Evolutionary conservation across 345 rosid species (phyloP).

Genomic region (Euphorbia lathyris): DNA sequence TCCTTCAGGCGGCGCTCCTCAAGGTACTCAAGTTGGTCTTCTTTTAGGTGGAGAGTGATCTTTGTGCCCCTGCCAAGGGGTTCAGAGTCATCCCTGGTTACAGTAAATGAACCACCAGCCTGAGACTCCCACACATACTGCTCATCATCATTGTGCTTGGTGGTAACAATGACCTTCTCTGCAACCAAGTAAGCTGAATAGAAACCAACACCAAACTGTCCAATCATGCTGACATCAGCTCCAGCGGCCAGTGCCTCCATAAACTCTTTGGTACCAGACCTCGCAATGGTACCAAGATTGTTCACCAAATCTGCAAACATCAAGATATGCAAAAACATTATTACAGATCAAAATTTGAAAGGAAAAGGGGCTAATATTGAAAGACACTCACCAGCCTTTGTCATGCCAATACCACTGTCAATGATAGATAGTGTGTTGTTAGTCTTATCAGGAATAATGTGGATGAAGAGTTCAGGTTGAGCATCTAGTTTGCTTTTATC

Average conservation of each 20-base stretch:
- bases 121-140: slow-evolving; percentile 93
- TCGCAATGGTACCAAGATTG: slow-evolving; percentile 83
- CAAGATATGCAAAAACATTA: background rate
- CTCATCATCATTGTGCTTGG: slow-evolving; percentile 85
- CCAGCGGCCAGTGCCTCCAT: slow-evolving; percentile 89
- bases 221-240: slow-evolving; percentile 89
- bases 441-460: slow-evolving; percentile 77
- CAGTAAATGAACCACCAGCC: slow-evolving; percentile 89
- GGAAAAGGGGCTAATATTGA: background rate
- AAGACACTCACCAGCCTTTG: slow-evolving; percentile 65
- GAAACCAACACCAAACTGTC: slow-evolving; percentile 86
- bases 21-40: slow-evolving; percentile 84
- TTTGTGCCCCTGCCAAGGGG: slow-evolving; percentile 76
- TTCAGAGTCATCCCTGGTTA: slow-evolving; percentile 68
- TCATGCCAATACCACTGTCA: slow-evolving; percentile 87
- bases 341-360: background rate
- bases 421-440: slow-evolving; percentile 58
- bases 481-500: slow-evolving; percentile 85
- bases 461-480: slow-evolving; percentile 81
- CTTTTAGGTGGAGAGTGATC: slow-evolving; percentile 70
- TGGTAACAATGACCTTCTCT: slow-evolving; percentile 69
- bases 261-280: slow-evolving; percentile 89
- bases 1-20: slow-evolving; percentile 89
- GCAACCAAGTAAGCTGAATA: slow-evolving; percentile 83
- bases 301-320: slow-evolving; percentile 66